Conservation (phyloP, 495 filamentous ascomycete species). For the Trichodelitschia bisporula region DNA sequence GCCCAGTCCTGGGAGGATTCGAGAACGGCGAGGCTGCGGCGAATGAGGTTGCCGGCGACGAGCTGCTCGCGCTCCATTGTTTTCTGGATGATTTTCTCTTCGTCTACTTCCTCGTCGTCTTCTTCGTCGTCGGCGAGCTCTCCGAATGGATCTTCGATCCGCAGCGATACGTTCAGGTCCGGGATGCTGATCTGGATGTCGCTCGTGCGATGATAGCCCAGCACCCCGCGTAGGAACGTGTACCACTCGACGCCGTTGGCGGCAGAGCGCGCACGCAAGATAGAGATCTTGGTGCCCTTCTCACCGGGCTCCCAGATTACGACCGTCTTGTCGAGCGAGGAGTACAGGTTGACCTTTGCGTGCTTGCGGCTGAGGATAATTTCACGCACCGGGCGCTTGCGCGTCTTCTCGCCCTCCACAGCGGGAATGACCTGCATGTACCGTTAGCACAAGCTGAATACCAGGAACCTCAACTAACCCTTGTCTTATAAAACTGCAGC, state of each 20-base stretch:
- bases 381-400: constrained; percentile 28
- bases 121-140: constrained; percentile 22
- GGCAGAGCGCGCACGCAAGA: constrained; percentile 37
- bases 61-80: constrained; percentile 25
- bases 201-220: constrained; percentile 33
- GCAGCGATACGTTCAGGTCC: constrained; percentile 35
- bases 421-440: constrained; percentile 28
- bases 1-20: constrained; percentile 33
- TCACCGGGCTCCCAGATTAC: constrained; percentile 37
- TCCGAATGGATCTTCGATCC: constrained; percentile 38
- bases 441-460: background rate
- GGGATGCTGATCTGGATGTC: constrained; percentile 42
- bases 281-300: constrained; percentile 36
- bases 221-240: constrained; percentile 36
- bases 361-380: constrained; percentile 27
- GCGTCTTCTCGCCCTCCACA: constrained; percentile 25
- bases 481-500: constrained; percentile 44
- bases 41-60: constrained; percentile 30
- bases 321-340: constrained; percentile 45
- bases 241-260: constrained; percentile 52
- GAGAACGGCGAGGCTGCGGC: constrained; percentile 33
- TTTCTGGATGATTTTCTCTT: constrained; percentile 18
- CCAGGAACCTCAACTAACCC: constrained; percentile 13
- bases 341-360: constrained; percentile 42
- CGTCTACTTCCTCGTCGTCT: constrained; percentile 19